Evolutionary conservation across 2,329 filamentous ascomycete genomes (phyloP).

Genomic region (Colletotrichum tropicicola): DNA sequence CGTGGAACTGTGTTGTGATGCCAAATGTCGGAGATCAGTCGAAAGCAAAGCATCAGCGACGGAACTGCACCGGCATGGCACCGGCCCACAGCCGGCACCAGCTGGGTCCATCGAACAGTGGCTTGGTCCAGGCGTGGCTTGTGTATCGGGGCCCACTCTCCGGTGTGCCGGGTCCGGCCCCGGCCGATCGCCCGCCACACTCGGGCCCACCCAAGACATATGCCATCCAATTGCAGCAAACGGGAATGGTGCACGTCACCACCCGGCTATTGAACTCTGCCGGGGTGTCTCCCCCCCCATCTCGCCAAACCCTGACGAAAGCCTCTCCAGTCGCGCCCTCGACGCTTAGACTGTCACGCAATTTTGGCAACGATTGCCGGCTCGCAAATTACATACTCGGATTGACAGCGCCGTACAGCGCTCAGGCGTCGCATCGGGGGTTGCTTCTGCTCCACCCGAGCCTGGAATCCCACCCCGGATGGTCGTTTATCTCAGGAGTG

Average conservation of each 20-base stretch:
- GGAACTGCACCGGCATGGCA: no score
- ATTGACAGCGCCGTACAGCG: neutral
- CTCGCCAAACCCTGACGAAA: neutral
- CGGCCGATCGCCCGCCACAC: neutral
- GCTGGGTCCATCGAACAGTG: neutral
- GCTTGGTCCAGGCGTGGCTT: no score
- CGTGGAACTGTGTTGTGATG: no score
- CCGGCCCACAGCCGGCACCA: no score
- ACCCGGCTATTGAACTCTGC: neutral
- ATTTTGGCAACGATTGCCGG: neutral
- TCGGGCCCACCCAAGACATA: no score
- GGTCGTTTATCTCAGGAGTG: neutral
- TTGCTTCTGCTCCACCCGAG: neutral
- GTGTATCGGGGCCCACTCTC: neutral
- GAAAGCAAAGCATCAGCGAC: no score
- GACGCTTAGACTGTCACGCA: neutral
- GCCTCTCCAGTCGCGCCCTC: neutral
- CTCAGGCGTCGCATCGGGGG: neutral
- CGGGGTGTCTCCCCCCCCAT: neutral
- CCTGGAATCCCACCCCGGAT: neutral
- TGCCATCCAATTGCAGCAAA: neutral
- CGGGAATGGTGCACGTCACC: neutral
- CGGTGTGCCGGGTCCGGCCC: neutral
- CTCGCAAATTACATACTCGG: neutral
- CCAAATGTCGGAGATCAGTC: no score